phyloP scores from a whole-genome alignment of 1,139 yeast genomes.

The Lizanozyma gosingica region DNA sequence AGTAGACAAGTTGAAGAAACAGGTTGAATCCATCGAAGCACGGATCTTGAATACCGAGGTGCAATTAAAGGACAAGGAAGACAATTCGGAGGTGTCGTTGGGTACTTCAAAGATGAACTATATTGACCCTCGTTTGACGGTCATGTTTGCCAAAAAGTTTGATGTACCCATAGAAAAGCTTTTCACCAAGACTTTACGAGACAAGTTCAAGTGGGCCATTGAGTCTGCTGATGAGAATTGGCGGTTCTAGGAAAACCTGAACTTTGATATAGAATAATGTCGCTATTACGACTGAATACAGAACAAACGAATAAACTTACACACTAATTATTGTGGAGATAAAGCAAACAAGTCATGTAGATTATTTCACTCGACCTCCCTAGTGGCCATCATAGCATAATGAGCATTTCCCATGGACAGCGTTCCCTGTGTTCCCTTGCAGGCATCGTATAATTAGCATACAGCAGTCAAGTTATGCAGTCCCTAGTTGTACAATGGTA shows the following conservation, averaged over 20 bases:
- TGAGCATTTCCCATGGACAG: no score
- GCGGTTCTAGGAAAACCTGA: constrained; percentile 64
- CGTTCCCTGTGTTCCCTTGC: no score
- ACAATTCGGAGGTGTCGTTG: constrained; percentile 85
- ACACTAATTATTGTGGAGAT: no score
- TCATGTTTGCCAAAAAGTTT: constrained; percentile 78
- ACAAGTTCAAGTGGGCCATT: constrained; percentile 93
- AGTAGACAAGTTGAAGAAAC: constrained; percentile 66
- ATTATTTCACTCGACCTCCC: no score
- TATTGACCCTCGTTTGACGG: constrained; percentile 90
- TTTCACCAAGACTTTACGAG: constrained; percentile 84
- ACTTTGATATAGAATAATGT: no score
- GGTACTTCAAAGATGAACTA: constrained; percentile 92
- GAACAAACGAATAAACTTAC: no score
- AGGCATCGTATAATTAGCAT: no score
- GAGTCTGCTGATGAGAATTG: constrained; percentile 84
- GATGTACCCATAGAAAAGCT: constrained; percentile 88
- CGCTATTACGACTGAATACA: no score
- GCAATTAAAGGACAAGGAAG: constrained; percentile 85
- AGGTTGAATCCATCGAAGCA: constrained; percentile 62
- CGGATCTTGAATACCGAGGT: constrained; percentile 62
- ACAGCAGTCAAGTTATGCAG: no score
- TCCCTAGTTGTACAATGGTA: no score
- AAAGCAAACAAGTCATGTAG: no score
- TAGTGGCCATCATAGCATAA: no score